Conservation (phyloP, 2,329 filamentous ascomycete genomes). For the Pyrenochaeta sp. region DNA sequence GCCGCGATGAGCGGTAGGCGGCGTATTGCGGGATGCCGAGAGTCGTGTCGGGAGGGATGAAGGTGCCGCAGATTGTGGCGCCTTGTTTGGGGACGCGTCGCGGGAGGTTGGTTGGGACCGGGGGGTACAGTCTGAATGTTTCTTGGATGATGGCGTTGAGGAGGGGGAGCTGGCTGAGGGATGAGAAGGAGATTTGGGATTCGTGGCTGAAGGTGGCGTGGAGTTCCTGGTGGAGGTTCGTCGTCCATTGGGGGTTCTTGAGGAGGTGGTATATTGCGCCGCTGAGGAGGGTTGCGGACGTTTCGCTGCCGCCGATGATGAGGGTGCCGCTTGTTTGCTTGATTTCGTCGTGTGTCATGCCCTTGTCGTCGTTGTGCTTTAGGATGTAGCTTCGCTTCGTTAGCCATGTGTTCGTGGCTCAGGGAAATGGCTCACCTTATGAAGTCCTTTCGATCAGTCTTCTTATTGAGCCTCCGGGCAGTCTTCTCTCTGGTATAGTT, state of each 20-base stretch:
- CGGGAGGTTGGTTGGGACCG: constrained; percentile 18
- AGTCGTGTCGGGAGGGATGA: constrained; percentile 16
- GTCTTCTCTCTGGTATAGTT: constrained; percentile 22
- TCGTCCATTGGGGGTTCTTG: constrained; percentile 16
- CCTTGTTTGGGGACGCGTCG: constrained; percentile 13
- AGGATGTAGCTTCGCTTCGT: constrained; percentile 19
- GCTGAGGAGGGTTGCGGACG: constrained; percentile 40
- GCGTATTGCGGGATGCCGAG: constrained; percentile 25
- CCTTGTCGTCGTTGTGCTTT: constrained; percentile 23
- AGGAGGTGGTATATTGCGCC: constrained; percentile 26
- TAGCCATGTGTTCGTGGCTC: background rate
- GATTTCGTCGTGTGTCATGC: constrained; percentile 42
- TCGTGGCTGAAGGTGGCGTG: constrained; percentile 19
- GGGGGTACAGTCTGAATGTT: constrained; percentile 29
- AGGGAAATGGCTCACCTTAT: constrained; percentile 12
- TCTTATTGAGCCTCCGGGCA: constrained; percentile 16
- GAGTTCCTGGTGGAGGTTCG: constrained; percentile 20
- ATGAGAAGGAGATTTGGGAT: constrained; percentile 19
- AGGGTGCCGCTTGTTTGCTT: constrained; percentile 43
- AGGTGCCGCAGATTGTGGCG: constrained; percentile 18
- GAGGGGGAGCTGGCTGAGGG: constrained; percentile 17
- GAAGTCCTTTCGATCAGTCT: constrained; percentile 30
- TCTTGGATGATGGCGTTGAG: constrained; percentile 31
- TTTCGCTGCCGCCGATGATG: constrained; percentile 52
- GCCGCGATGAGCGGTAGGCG: constrained; percentile 14